Conservation (phyloP, 2,329 filamentous ascomycete genomes). For the Cryphonectria carpinicola region DNA sequence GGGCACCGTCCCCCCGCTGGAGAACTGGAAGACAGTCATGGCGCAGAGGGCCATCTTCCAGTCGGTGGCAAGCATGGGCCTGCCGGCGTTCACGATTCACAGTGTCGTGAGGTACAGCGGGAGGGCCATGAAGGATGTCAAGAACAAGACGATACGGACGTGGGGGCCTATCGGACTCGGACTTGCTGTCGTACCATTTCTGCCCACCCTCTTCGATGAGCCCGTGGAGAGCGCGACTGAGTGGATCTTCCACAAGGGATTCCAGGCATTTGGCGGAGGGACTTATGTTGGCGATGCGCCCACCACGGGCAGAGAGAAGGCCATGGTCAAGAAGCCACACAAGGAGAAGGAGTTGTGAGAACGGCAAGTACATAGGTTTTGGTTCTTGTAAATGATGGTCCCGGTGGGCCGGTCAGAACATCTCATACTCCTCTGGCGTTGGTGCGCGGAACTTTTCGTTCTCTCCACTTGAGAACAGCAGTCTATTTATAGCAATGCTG, state of each 20-base stretch:
- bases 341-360: constrained; percentile 51
- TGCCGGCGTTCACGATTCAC: constrained; percentile 93
- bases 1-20: constrained; percentile 66
- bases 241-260: constrained; percentile 84
- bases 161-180: constrained; percentile 91
- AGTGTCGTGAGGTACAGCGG: constrained; percentile 90
- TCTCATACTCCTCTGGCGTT: constrained; percentile 9
- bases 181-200: constrained; percentile 75
- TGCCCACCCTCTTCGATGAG: constrained; percentile 86
- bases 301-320: constrained; percentile 55
- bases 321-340: constrained; percentile 44
- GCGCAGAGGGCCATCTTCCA: constrained; percentile 90
- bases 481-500: neutral
- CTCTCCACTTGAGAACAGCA: neutral
- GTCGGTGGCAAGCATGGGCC: constrained; percentile 85
- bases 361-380: constrained; percentile 10
- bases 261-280: constrained; percentile 71
- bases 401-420: constrained; percentile 7
- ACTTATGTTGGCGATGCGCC: constrained; percentile 59
- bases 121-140: constrained; percentile 78
- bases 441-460: neutral
- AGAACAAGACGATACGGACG: constrained; percentile 75
- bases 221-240: constrained; percentile 92
- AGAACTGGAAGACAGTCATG: constrained; percentile 92
- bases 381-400: constrained; percentile 1